These are phyloP conservation scores for Penicillium capsulatum DNA, from an alignment of 2,329 filamentous ascomycete species.

Conservation along the genomic window DNA sequence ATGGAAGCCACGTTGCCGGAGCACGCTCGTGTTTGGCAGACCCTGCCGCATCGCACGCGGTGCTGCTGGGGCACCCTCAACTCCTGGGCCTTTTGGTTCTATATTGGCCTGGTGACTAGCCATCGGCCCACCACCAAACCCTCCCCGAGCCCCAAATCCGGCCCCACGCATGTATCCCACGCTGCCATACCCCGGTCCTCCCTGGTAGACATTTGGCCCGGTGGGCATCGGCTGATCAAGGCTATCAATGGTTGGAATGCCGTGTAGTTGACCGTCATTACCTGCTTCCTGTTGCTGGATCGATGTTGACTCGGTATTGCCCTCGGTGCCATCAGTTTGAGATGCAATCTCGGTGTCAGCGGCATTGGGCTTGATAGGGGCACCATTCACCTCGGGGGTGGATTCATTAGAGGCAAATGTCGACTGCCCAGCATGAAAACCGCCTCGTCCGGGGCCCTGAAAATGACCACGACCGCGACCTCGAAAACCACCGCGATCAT, in stretches of 20 bases:
- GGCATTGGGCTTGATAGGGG: background rate
- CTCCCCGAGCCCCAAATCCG: slow-evolving; percentile 37
- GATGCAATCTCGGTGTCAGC: background rate
- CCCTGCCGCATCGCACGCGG: slow-evolving; percentile 93
- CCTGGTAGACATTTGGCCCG: slow-evolving; percentile 28
- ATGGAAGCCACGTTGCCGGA: slow-evolving; percentile 55
- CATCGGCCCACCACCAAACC: slow-evolving; percentile 28
- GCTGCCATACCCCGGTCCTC: slow-evolving; percentile 36
- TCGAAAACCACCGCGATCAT: slow-evolving; percentile 56
- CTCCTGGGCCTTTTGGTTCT: slow-evolving; percentile 53
- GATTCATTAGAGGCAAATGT: background rate
- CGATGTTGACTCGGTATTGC: slow-evolving; percentile 9
- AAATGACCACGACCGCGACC: slow-evolving; percentile 61
- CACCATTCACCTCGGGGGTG: background rate
- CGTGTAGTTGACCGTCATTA: slow-evolving; percentile 15
- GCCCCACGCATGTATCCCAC: slow-evolving; percentile 46
- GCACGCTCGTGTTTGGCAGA: slow-evolving; percentile 73
- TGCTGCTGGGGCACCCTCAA: slow-evolving; percentile 74
- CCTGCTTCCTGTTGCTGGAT: slow-evolving; percentile 2
- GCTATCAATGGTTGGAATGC: slow-evolving; percentile 27
- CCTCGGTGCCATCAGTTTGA: slow-evolving; percentile 3
- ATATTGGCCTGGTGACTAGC: slow-evolving; percentile 25
- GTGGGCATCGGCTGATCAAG: slow-evolving; percentile 13
- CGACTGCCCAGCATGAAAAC: slow-evolving; percentile 21
- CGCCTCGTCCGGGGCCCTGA: slow-evolving; percentile 38